Conservation (phyloP, 2,329 filamentous ascomycete species). For the Pseudogymnoascus sp. region DNA sequence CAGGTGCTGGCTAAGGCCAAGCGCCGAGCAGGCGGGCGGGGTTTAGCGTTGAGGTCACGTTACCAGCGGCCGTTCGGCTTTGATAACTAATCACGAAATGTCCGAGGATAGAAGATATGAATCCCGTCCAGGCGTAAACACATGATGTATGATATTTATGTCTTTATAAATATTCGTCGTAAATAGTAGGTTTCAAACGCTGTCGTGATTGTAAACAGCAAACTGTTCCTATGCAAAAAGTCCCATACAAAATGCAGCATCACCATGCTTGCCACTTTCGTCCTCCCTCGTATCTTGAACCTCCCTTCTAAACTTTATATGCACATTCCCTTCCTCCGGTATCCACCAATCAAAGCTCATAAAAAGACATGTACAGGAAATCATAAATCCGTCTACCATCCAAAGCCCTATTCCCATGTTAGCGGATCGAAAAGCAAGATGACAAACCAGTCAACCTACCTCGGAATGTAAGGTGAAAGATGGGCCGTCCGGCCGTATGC, state of each 20-base stretch:
- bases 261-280: not conserved
- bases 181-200: not conserved
- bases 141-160: not conserved
- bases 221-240: not conserved
- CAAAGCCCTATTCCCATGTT: not conserved
- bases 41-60: not conserved
- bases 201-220: not conserved
- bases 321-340: not conserved
- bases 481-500: constrained; percentile 36
- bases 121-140: not conserved
- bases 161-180: not conserved
- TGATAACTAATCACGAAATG: constrained; percentile 12
- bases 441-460: constrained; percentile 2
- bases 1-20: not conserved
- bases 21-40: constrained; percentile 1
- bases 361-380: not conserved
- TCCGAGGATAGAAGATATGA: not conserved
- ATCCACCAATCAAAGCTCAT: not conserved
- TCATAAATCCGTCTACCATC: not conserved
- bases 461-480: constrained; percentile 44
- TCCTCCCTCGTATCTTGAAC: not conserved
- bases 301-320: not conserved
- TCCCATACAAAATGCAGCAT: not conserved
- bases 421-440: not conserved
- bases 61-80: constrained; percentile 35